phyloP scores from a whole-genome alignment of 805 yeast species.

The Barnettozyma sp. region DNA sequence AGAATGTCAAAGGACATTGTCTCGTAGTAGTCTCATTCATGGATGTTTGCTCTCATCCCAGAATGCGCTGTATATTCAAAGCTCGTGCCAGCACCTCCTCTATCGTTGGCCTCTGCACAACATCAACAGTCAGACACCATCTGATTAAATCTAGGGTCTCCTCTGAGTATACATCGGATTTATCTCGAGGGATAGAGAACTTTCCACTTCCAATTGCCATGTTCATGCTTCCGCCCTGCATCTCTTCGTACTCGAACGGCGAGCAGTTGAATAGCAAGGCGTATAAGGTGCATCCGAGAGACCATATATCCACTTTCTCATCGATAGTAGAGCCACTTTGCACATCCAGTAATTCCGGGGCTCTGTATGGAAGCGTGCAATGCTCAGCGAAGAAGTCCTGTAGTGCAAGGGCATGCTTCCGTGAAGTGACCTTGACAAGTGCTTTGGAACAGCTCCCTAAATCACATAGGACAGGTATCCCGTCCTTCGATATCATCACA shows the following conservation, averaged over 20 bases:
- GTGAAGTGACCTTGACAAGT: conserved; percentile 41
- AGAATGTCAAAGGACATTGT: too few relatives aligned
- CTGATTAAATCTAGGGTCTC: conserved; percentile 50
- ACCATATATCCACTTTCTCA: conserved; percentile 85
- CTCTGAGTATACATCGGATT: conserved; percentile 37
- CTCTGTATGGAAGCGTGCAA: conserved; percentile 80
- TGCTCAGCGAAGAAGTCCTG: conserved; percentile 81
- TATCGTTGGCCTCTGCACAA: conserved; percentile 54
- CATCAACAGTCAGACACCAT: conserved; percentile 57
- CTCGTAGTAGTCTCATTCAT: too few relatives aligned
- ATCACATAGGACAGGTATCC: conserved; percentile 74
- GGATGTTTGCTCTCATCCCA: background rate
- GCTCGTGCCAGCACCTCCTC: conserved; percentile 51
- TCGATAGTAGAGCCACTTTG: conserved; percentile 56
- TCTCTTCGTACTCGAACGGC: conserved; percentile 83
- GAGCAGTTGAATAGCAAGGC: conserved; percentile 71
- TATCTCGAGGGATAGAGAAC: conserved; percentile 30
- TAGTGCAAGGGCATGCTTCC: conserved; percentile 66
- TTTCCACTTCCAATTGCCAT: conserved; percentile 57
- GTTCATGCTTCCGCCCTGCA: conserved; percentile 73
- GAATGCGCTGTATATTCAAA: conserved; percentile 32
- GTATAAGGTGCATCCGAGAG: conserved; percentile 79
- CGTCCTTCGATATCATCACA: conserved; percentile 69
- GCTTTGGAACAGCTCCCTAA: conserved; percentile 76
- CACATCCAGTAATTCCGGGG: conserved; percentile 84